These are phyloP conservation scores for Hyaloraphidium curvatum DNA, from an alignment of 192 early-diverging fungal species.

Conservation along the genomic window DNA sequence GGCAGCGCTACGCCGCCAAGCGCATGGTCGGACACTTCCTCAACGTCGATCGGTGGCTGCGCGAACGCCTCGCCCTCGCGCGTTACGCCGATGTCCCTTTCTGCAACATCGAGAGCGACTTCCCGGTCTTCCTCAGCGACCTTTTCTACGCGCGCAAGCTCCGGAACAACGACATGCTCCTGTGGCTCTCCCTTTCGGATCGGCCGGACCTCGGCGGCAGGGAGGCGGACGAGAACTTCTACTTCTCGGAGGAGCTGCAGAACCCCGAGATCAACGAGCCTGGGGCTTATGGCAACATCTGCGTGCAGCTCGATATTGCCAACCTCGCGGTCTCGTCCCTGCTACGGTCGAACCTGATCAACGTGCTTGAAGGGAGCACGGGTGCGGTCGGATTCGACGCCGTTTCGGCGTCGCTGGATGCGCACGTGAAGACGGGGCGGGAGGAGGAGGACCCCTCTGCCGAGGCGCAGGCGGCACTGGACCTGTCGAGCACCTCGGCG, in stretches of 20 bases:
- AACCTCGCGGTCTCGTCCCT: constrained; percentile 71
- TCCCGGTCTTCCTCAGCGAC: constrained; percentile 63
- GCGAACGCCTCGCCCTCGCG: constrained; percentile 48
- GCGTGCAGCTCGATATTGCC: constrained; percentile 62
- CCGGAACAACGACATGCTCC: constrained; percentile 48
- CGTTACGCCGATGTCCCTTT: constrained; percentile 73
- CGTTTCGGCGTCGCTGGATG: background rate
- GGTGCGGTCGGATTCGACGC: constrained; percentile 15
- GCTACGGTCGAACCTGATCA: constrained; percentile 50
- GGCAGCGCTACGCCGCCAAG: constrained; percentile 50
- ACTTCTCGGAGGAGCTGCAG: constrained; percentile 25
- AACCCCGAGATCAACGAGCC: constrained; percentile 56
- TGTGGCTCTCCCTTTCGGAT: constrained; percentile 74
- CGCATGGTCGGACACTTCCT: constrained; percentile 65
- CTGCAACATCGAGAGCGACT: constrained; percentile 72
- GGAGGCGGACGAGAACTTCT: constrained; percentile 50
- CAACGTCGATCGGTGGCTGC: constrained; percentile 48
- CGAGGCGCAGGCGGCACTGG: background rate
- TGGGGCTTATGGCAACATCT: constrained; percentile 59
- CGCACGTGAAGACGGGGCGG: constrained; percentile 9
- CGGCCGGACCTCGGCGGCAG: constrained; percentile 76
- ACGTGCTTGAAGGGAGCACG: constrained; percentile 49
- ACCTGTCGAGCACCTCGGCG: background rate
- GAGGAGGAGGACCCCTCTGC: no score
- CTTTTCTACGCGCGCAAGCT: constrained; percentile 68